Evolutionary conservation across 352 stramenopile species (phyloP), one percentile per base, ranked within the genome.

Genomic region (Phytophthora sp.): DNA sequence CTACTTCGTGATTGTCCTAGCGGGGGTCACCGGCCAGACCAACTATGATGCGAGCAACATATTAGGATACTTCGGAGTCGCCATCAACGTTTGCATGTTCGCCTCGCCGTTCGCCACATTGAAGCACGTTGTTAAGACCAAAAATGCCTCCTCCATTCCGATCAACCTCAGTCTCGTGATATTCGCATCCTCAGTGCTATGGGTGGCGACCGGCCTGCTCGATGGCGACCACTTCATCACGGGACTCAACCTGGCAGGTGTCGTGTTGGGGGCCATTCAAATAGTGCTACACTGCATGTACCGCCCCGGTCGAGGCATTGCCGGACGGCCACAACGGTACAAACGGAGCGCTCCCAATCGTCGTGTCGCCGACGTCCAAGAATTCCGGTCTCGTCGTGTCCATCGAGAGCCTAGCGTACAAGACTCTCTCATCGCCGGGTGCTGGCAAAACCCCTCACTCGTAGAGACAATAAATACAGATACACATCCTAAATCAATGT

Each of bases 201-300:
- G 77, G 79, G 70, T 83, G 5, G 50, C 69, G 24, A 80, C 81
- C 26, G 77, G 65, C 11, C 43, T 82, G 8, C 54, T 84, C 1
- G 68, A 77, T 43, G 28, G 65, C 56, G 69, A 91, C 37, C 34
- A 62, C 17, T 66, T 88, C 24, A 59, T 89, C 4, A 54, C 83
- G 27, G 58, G 71, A 0, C 72, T 80, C 3, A 85, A 76, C 17
- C 17, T 51, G 10, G 45, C 84, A 10, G 76, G 73, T 12, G 49
- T 82, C 12, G 27, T 61, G 20, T 51, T 88, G 6, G 73, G 73
- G 0, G 17, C 32, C 24, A 50, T 79, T 18, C 75, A 91, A 44
- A 65, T 87, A 8, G 28, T 69, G 21, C 51, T 91, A 17, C 88
- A 84, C 59, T 71, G 62, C 13, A 43, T 86, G 1, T 91, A 82